Evolutionary conservation across 2,329 filamentous ascomycete genomes (phyloP).

Genomic region (Sphaerulina vaccinii): DNA sequence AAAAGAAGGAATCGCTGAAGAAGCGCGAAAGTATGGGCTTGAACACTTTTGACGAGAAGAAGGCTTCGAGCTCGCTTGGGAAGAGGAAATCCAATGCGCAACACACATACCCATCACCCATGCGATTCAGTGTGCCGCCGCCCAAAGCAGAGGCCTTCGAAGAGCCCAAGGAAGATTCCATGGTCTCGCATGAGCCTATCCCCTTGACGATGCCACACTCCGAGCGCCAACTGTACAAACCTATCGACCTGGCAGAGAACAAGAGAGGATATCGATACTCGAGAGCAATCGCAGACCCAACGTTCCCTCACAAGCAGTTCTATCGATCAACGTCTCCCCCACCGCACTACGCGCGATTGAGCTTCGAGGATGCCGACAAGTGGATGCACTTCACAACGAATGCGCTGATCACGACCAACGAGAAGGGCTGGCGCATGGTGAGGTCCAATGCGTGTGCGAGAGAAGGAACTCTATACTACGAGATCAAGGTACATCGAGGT

Average conservation of each 20-base stretch:
- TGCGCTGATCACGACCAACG: slow-evolving; percentile 77
- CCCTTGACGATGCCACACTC: slow-evolving; percentile 46
- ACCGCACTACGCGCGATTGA: slow-evolving; percentile 80
- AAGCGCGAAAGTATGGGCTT: slow-evolving; percentile 47
- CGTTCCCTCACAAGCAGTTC: slow-evolving; percentile 81
- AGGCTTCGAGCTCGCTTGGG: slow-evolving; percentile 24
- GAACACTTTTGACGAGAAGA: slow-evolving; percentile 10
- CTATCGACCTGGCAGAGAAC: slow-evolving; percentile 59
- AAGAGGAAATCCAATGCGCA: slow-evolving; percentile 41
- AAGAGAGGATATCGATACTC: slow-evolving; percentile 79
- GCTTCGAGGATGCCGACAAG: slow-evolving; percentile 85
- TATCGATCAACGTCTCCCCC: slow-evolving; percentile 85
- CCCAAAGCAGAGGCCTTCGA: slow-evolving; percentile 51
- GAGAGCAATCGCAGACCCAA: slow-evolving; percentile 84
- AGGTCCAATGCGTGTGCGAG: slow-evolving; percentile 86
- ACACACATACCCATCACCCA: slow-evolving; percentile 44
- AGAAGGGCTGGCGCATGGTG: slow-evolving; percentile 89
- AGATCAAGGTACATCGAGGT: slow-evolving; percentile 83
- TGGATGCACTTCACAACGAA: slow-evolving; percentile 74
- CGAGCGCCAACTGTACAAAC: slow-evolving; percentile 47
- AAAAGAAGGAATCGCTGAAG: slow-evolving; percentile 53
- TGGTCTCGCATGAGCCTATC: slow-evolving; percentile 48
- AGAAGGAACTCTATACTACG: slow-evolving; percentile 90
- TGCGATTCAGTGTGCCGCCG: slow-evolving; percentile 52
- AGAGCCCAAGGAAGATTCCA: slow-evolving; percentile 47